phyloP scores from a whole-genome alignment of 2,329 filamentous ascomycete genomes.

The Dothideomycetidae sp. region DNA sequence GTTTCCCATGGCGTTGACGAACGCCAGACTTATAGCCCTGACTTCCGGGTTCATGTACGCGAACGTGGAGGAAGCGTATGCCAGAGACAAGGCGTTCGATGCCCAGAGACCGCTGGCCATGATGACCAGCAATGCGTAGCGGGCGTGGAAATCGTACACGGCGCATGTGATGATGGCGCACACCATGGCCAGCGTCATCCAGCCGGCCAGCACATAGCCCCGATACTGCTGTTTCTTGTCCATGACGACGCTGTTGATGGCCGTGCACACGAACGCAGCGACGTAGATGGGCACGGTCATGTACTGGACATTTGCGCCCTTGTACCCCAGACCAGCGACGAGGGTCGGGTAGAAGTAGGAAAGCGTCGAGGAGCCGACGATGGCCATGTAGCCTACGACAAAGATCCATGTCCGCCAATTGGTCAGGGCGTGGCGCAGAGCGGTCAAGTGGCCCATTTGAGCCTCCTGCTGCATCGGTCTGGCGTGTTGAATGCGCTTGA shows the following conservation, averaged over 20 bases:
- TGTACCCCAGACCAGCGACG: constrained; percentile 38
- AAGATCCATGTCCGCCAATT: constrained; percentile 37
- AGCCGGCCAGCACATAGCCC: constrained; percentile 35
- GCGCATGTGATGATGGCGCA: constrained; percentile 27
- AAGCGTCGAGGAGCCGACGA: constrained; percentile 36
- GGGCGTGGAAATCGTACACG: constrained; percentile 37
- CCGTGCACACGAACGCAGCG: constrained; percentile 37
- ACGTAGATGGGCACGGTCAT: constrained; percentile 35
- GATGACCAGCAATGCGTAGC: constrained; percentile 41
- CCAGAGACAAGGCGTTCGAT: constrained; percentile 37
- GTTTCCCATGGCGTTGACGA: constrained; percentile 42
- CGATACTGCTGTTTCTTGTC: constrained; percentile 34
- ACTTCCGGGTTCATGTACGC: constrained; percentile 35
- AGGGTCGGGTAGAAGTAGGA: constrained; percentile 42
- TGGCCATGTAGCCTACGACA: constrained; percentile 35
- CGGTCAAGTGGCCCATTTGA: constrained; percentile 22
- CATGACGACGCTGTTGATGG: constrained; percentile 33
- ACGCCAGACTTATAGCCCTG: constrained; percentile 37
- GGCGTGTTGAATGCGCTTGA: constrained; percentile 32
- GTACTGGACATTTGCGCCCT: constrained; percentile 4
- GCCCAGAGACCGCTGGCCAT: constrained; percentile 43
- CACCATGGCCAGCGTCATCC: constrained; percentile 30
- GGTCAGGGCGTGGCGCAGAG: constrained; percentile 26
- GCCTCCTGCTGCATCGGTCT: constrained; percentile 24
- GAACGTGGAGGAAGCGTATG: constrained; percentile 40